These are phyloP conservation scores for Leishmania lainsoni DNA, from an alignment of 208 protist genomes.

Conservation along the genomic window DNA sequence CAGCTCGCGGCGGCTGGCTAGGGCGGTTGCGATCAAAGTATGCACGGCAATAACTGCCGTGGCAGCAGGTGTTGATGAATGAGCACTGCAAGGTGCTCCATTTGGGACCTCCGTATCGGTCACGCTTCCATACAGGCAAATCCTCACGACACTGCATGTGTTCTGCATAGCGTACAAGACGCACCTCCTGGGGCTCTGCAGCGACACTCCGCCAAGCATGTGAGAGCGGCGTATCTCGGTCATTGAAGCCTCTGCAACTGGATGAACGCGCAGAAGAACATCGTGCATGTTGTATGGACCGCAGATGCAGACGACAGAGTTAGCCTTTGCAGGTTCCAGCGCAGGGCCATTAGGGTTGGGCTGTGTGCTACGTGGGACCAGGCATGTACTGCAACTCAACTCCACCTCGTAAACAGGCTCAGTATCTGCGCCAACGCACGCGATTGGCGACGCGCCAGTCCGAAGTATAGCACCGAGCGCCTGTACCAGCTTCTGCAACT, in stretches of 20 bases:
- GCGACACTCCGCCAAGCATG: not conserved
- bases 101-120: not conserved
- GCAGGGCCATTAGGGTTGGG: not conserved
- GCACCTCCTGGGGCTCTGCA: not conserved
- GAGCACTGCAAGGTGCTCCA: too few relatives aligned
- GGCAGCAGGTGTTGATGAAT: not conserved
- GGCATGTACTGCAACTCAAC: conserved; percentile 2
- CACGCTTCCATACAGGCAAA: not conserved
- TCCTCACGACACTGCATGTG: not conserved
- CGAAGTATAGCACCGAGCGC: conserved; percentile 3
- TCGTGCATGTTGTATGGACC: conserved; percentile 15
- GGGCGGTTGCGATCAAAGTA: conserved; percentile 16
- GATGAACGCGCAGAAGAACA: not conserved
- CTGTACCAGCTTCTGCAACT: conserved; percentile 21
- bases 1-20: not conserved
- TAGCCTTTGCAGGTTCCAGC: too few relatives aligned
- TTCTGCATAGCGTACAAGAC: not conserved
- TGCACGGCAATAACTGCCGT: conserved; percentile 15
- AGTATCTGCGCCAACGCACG: too few relatives aligned
- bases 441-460: not conserved
- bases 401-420: conserved; percentile 18
- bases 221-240: not conserved
- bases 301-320: conserved; percentile 7
- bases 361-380: not conserved
- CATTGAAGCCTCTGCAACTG: not conserved